These are phyloP conservation scores for Casuarina glauca DNA, from an alignment of 306 rosid species.

Conservation along the genomic window DNA sequence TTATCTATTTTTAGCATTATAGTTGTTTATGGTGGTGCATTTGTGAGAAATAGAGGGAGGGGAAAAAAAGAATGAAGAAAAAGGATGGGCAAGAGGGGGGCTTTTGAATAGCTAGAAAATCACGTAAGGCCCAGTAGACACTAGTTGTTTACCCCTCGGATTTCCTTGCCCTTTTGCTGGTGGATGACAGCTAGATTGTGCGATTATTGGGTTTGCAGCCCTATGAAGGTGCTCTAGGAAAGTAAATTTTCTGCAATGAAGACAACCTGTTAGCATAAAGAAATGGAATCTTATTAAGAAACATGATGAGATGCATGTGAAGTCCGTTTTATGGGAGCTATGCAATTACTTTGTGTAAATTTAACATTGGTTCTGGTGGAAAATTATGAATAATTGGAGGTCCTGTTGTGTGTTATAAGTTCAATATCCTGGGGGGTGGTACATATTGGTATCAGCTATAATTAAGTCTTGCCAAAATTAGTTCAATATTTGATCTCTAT, in stretches of 20 bases:
- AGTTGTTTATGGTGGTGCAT: background rate
- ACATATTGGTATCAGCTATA: background rate
- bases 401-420: background rate
- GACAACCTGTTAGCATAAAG: background rate
- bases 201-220: too few relatives aligned
- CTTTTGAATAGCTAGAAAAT: background rate
- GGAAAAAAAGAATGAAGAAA: background rate
- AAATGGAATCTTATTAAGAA: background rate
- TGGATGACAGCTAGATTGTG: background rate
- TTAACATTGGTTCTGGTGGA: background rate
- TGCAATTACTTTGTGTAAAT: background rate
- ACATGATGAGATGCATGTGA: background rate
- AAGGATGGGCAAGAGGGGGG: background rate
- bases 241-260: background rate
- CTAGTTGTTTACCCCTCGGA: background rate
- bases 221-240: background rate
- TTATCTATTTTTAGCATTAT: background rate
- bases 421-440: background rate
- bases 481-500: too few relatives aligned
- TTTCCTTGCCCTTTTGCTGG: background rate
- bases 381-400: background rate
- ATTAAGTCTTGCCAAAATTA: background rate
- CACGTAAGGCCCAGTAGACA: background rate
- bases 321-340: background rate
- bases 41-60: background rate